Base-by-base conservation (phyloP, 1,139 yeast species). In the Saccharomyces hybrid region DNA sequence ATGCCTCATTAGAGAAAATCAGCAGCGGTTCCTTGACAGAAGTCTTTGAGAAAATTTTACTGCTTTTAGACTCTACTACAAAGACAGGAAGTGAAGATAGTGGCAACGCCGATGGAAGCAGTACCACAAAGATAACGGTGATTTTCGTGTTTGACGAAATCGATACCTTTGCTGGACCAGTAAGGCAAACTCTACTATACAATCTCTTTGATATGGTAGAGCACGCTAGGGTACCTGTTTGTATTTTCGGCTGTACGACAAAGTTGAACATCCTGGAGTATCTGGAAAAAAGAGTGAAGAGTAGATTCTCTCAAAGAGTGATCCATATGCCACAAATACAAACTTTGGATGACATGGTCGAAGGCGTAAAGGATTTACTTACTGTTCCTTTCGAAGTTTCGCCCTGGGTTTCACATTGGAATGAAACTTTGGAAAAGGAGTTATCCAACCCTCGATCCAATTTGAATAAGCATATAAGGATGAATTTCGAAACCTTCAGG, bases 261-360 rank as follows among this genome's bases (percentile, higher is more conserved):
- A 83, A 85, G 55, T 75, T 88, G 34, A 88, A 88, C 7, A 78
- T 89, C 0, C 75, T 91, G 53, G 98, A 93, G 63, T 76, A 82
- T 60, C 75, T 93, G 54, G 99, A 95, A 67, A 93, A 91, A 65
- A 78, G 99, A 62, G 98, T 95, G 0, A 80, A 90, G 62, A 86
- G 95, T 56, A 75, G 99, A 58, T 93, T 91, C 69, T 84, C 95
- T 34, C 97, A 91, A 66, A 73, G 96, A 52, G 73, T 87, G 1
- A 77, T 88, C 34, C 77, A 80, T 38, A 74, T 89, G 48, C 78
- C 79, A 47, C 83, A 83, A 53, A 75, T 85, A 0, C 61, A 63
- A 2, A 68, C 71, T 4, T 59, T 80, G 2, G 78, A 76, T 0
- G 76, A 74, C 4, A 84, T 81, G 60, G 54, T 66, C 16, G 61